phyloP scores from a whole-genome alignment of 129 eudicot species.

The Apium graveolens region DNA sequence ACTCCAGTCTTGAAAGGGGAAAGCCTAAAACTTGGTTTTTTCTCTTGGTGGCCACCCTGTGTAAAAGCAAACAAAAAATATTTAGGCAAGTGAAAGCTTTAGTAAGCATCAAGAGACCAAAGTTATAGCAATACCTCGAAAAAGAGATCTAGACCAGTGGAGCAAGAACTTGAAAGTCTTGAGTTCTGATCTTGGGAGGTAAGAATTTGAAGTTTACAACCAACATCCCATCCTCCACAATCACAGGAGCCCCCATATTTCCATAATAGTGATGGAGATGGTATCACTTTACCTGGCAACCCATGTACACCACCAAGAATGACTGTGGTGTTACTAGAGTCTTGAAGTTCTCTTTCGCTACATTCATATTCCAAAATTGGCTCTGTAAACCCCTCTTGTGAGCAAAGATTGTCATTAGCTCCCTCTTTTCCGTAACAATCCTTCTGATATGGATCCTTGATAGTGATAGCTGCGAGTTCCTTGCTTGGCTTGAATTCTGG shows the following conservation, averaged over 20 bases:
- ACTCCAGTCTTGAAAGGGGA: slow-evolving; percentile 47
- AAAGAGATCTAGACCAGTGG: slow-evolving; percentile 37
- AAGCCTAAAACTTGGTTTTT: slow-evolving; percentile 46
- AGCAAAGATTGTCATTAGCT: background rate
- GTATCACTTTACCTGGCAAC: slow-evolving; percentile 44
- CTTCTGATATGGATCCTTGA: slow-evolving; percentile 30
- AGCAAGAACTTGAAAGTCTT: slow-evolving; percentile 7
- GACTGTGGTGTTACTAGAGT: slow-evolving; percentile 32
- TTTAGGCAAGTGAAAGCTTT: background rate
- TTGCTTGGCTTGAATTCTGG: slow-evolving; percentile 34
- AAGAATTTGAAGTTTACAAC: slow-evolving; percentile 65
- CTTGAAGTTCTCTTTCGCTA: slow-evolving; percentile 4
- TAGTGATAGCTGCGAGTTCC: slow-evolving; percentile 68
- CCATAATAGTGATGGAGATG: slow-evolving; percentile 66
- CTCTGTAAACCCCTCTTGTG: background rate
- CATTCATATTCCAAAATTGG: background rate
- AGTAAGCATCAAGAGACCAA: background rate
- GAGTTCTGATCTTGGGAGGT: slow-evolving; percentile 22
- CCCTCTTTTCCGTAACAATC: slow-evolving; percentile 20
- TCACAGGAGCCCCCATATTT: slow-evolving; percentile 73
- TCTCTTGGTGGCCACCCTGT: slow-evolving; percentile 38
- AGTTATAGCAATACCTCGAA: slow-evolving; percentile 37
- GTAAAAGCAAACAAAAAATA: slow-evolving; percentile 7
- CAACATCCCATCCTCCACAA: slow-evolving; percentile 96
- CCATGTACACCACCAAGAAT: slow-evolving; percentile 72